Conservation (phyloP, 2,329 filamentous ascomycete genomes). For the Neodidymelliopsis sp. region DNA sequence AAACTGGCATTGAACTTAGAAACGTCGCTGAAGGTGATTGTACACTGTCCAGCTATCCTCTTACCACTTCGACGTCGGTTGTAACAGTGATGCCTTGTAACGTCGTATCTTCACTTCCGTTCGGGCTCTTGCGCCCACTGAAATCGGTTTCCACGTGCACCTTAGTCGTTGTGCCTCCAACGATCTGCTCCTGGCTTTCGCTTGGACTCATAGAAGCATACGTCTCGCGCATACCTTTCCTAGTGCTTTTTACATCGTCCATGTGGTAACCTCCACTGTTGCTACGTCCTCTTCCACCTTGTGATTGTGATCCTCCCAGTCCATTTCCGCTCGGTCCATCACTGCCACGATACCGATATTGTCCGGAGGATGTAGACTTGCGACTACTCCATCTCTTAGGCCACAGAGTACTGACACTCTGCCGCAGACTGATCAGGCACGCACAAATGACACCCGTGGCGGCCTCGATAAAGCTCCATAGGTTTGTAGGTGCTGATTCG, state of each 20-base stretch:
- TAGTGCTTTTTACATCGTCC: conserved; percentile 4
- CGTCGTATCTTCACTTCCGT: conserved; percentile 9
- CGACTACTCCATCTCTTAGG: conserved; percentile 24
- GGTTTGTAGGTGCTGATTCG: conserved; percentile 36
- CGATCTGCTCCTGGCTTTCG: conserved; percentile 25
- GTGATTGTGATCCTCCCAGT: neutral
- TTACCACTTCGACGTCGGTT: conserved; percentile 16
- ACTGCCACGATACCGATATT: conserved; percentile 13
- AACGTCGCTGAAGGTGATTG: neutral
- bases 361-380: conserved; percentile 9
- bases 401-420: conserved; percentile 22
- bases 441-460: conserved; percentile 38
- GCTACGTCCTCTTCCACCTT: neutral
- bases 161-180: conserved; percentile 4
- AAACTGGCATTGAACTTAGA: neutral
- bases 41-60: neutral
- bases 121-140: conserved; percentile 1
- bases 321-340: neutral
- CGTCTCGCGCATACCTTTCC: conserved; percentile 5
- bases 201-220: conserved; percentile 19
- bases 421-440: conserved; percentile 36
- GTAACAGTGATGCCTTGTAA: conserved; percentile 19
- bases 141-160: conserved; percentile 6
- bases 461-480: conserved; percentile 41
- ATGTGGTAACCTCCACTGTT: conserved; percentile 12